Conservation (phyloP, 768 basidiomycete species). For the Boletus pseudo-olivaceus region DNA sequence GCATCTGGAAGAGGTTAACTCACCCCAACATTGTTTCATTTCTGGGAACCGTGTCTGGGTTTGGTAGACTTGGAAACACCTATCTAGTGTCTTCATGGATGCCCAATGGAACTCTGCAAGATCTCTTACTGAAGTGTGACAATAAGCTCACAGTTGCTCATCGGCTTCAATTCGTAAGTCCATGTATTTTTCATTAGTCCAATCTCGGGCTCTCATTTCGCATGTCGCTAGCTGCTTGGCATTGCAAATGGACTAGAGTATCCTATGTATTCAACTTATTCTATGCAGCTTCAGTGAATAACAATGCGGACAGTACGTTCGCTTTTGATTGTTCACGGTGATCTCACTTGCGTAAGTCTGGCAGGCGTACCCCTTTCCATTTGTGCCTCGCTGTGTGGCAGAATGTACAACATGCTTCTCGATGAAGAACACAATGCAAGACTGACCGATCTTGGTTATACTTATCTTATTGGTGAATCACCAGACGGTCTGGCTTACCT, state of each 20-base stretch:
- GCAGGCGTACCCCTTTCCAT: not conserved
- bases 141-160: not conserved
- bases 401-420: slow-evolving; percentile 9
- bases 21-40: slow-evolving; percentile 15
- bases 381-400: not conserved
- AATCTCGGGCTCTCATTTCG: not conserved
- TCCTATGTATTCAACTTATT: not conserved
- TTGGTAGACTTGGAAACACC: slow-evolving; percentile 4
- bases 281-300: not conserved
- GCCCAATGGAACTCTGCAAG: slow-evolving; percentile 9
- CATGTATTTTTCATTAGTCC: not conserved
- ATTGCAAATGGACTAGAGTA: not conserved
- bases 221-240: not conserved
- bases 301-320: slow-evolving; percentile 4
- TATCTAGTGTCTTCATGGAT: slow-evolving; percentile 11
- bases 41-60: slow-evolving; percentile 3
- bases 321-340: slow-evolving; percentile 4
- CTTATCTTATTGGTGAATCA: slow-evolving; percentile 5
- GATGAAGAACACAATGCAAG: not conserved
- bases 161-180: slow-evolving; percentile 6
- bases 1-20: slow-evolving; percentile 7
- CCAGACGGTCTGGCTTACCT: slow-evolving; percentile 5
- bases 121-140: slow-evolving; percentile 1
- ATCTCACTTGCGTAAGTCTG: slow-evolving; percentile 8
- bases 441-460: slow-evolving; percentile 7